phyloP scores from a whole-genome alignment of 164 flowering plant genomes.

The Vitis amurensis region DNA sequence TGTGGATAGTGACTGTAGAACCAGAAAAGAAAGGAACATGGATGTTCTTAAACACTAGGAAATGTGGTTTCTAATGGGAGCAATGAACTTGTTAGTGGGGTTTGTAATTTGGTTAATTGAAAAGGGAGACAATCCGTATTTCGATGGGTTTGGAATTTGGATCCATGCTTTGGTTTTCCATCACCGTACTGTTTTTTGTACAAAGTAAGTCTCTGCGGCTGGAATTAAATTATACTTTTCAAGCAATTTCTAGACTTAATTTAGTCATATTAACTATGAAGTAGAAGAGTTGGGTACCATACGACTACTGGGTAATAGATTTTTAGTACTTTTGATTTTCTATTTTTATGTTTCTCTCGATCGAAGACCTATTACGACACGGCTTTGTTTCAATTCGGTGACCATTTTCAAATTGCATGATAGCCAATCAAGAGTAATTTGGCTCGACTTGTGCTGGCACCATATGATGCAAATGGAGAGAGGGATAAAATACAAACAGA shows the following conservation, averaged over 20 bases:
- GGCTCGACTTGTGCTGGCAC: slow-evolving; percentile 4
- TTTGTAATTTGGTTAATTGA: slow-evolving; percentile 11
- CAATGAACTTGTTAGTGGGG: not conserved
- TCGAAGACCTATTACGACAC: too few relatives aligned
- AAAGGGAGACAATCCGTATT: not conserved
- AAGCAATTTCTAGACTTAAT: not conserved
- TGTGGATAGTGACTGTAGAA: not conserved
- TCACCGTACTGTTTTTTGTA: not conserved
- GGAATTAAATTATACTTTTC: not conserved
- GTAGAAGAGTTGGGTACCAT: too few relatives aligned
- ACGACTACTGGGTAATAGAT: too few relatives aligned
- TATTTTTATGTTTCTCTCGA: not conserved
- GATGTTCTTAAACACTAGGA: slow-evolving; percentile 6
- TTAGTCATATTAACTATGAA: too few relatives aligned
- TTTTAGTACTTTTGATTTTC: too few relatives aligned
- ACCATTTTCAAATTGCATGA: slow-evolving; percentile 1
- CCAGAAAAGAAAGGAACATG: not conserved
- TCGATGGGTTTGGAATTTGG: not conserved
- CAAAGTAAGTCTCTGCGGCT: slow-evolving; percentile 1
- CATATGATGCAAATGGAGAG: not conserved
- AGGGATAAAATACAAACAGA: too few relatives aligned
- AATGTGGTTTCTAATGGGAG: slow-evolving; percentile 14
- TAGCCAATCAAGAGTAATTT: slow-evolving; percentile 1
- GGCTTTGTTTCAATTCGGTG: too few relatives aligned
- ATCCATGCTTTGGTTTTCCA: slow-evolving; percentile 5